Evolutionary conservation across 768 basidiomycete species (phyloP).

Genomic region (Neoboletus subvelutipes): DNA sequence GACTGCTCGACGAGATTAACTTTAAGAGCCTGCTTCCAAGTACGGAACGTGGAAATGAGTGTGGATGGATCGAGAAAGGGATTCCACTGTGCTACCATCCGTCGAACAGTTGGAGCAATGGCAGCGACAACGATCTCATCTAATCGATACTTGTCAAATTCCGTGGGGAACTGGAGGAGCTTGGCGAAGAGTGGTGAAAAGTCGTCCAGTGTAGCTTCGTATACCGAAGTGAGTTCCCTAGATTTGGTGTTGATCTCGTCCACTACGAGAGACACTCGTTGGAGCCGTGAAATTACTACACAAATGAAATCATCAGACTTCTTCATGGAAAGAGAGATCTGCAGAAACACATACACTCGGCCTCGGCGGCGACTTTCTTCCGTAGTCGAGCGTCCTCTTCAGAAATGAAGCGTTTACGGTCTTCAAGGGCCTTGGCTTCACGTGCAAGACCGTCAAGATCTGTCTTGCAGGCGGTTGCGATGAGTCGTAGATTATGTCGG

Average conservation of each 20-base stretch:
- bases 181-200: constrained; percentile 73
- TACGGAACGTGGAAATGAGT: constrained; percentile 62
- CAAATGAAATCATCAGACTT: background rate
- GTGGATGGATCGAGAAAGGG: constrained; percentile 75
- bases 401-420: constrained; percentile 69
- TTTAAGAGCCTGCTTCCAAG: constrained; percentile 69
- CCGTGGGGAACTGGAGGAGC: constrained; percentile 68
- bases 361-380: constrained; percentile 73
- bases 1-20: constrained; percentile 49
- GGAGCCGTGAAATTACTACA: constrained; percentile 74
- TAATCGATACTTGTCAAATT: constrained; percentile 75
- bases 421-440: constrained; percentile 83
- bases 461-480: constrained; percentile 76
- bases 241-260: constrained; percentile 66
- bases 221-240: constrained; percentile 59
- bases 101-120: constrained; percentile 75
- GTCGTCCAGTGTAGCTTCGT: constrained; percentile 70
- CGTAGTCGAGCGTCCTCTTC: constrained; percentile 70
- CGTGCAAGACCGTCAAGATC: constrained; percentile 87
- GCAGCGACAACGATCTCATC: constrained; percentile 95
- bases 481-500: constrained; percentile 91
- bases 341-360: constrained; percentile 54
- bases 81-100: constrained; percentile 75
- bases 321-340: background rate
- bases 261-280: constrained; percentile 73